These are phyloP conservation scores for Diplogelasinospora grovesii DNA, from an alignment of 495 filamentous ascomycete genomes.

Conservation along the genomic window DNA sequence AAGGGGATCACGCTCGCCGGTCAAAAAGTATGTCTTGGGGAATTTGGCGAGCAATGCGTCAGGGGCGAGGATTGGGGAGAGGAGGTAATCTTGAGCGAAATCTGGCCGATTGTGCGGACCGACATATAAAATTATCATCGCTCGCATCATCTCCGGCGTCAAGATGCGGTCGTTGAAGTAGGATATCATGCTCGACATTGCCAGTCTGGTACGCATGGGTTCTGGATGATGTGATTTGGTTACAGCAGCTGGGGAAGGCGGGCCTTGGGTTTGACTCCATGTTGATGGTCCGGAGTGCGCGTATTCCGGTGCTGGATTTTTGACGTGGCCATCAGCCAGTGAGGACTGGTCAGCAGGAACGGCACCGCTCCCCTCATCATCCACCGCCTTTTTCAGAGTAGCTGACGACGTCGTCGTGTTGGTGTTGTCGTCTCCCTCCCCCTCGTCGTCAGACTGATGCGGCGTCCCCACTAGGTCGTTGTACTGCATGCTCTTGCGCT, in stretches of 20 bases:
- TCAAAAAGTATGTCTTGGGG: conserved; percentile 88
- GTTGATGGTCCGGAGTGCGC: conserved; percentile 33
- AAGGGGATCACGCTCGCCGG: conserved; percentile 89
- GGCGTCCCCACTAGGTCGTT: conserved; percentile 54
- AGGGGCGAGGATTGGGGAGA: conserved; percentile 84
- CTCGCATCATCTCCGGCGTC: conserved; percentile 96
- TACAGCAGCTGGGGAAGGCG: not conserved
- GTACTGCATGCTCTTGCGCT: conserved; percentile 66
- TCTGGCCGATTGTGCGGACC: conserved; percentile 89
- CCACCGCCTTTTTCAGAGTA: conserved; percentile 6
- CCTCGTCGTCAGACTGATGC: conserved; percentile 56
- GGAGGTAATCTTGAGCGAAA: conserved; percentile 82
- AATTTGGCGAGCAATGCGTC: conserved; percentile 74
- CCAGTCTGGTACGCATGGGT: conserved; percentile 77
- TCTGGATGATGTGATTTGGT: conserved; percentile 45
- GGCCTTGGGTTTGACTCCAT: conserved; percentile 25
- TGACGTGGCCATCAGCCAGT: conserved; percentile 6
- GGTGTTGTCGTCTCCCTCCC: no score
- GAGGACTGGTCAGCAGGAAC: not conserved
- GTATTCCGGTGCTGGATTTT: conserved; percentile 36
- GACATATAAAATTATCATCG: conserved; percentile 98
- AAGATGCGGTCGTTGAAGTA: conserved; percentile 96
- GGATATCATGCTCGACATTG: conserved; percentile 91
- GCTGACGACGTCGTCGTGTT: conserved; percentile 11
- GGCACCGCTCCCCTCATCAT: no score